Conservation (phyloP, 768 basidiomycete species). For the Tricholoma hemisulphureum region DNA sequence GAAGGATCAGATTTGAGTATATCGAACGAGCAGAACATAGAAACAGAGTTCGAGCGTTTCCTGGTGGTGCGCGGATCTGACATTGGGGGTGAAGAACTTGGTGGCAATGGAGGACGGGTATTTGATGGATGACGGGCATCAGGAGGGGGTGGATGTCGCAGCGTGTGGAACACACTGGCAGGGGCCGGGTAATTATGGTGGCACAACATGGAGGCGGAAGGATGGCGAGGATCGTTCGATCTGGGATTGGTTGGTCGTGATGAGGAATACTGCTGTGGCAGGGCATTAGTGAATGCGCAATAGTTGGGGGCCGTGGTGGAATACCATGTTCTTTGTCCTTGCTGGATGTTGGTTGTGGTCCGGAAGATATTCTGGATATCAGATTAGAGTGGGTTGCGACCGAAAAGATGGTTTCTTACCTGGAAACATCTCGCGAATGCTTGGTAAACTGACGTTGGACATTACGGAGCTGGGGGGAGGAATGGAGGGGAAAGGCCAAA, state of each 20-base stretch:
- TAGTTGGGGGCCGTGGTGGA: too few species aligned
- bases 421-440: conserved; percentile 42
- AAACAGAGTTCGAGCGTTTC: conserved; percentile 4
- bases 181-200: neutral
- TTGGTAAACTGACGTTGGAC: neutral
- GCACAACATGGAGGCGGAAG: neutral
- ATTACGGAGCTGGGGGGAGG: conserved; percentile 44
- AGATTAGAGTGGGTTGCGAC: neutral
- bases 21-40: conserved; percentile 37
- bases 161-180: too few species aligned
- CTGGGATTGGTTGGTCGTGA: neutral
- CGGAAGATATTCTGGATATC: conserved; percentile 11
- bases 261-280: neutral
- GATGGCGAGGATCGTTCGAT: neutral
- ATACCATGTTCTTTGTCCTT: neutral
- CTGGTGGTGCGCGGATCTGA: neutral
- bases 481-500: neutral
- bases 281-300: neutral
- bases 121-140: neutral
- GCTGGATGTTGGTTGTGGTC: too few species aligned
- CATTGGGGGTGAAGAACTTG: neutral
- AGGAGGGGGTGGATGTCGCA: neutral
- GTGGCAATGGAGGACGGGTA: neutral
- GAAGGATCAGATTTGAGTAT: conserved; percentile 45
- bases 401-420: conserved; percentile 40